Percentiles rank a stretch among this genome's conserved stretches.
phyloP scores from a whole-genome alignment of 2,329 filamentous ascomycete genomes.

The Lanzia echinophila region DNA sequence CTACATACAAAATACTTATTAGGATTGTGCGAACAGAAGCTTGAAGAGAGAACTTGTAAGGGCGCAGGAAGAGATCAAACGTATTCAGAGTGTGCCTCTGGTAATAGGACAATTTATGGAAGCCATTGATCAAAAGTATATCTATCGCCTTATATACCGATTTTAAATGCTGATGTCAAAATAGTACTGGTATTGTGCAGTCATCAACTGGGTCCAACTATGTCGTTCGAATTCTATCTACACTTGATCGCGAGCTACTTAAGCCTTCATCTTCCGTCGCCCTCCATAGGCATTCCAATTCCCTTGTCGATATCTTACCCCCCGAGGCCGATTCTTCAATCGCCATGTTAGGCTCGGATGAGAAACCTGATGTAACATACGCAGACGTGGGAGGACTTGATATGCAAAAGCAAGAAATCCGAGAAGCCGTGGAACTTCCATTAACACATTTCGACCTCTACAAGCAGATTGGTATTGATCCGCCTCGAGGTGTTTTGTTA shows the following conservation, averaged over 20 bases:
- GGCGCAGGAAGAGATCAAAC: conserved; percentile 98
- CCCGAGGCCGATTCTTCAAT: conserved; percentile 98
- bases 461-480: conserved; percentile 98
- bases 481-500: conserved; percentile 88
- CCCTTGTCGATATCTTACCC: conserved; percentile 96
- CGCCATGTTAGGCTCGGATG: conserved; percentile 91
- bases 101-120: conserved; percentile 99
- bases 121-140: conserved; percentile 97
- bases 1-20: not conserved
- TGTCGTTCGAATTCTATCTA: conserved; percentile 95
- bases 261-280: conserved; percentile 98
- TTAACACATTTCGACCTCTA: conserved; percentile 97
- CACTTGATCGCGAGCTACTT: conserved; percentile 93
- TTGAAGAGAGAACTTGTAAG: conserved; percentile 94
- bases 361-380: conserved; percentile 98
- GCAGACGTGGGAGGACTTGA: conserved; percentile 95
- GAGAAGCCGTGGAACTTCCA: conserved; percentile 93
- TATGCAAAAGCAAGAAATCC: conserved; percentile 99
- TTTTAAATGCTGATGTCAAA: conserved; percentile 14
- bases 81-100: conserved; percentile 94
- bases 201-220: conserved; percentile 98
- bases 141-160: not conserved
- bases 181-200: conserved; percentile 93
- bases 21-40: conserved; percentile 50
- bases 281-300: conserved; percentile 96